Evolutionary conservation across 495 filamentous ascomycete species (phyloP).

Genomic region (Tuber magnatum): DNA sequence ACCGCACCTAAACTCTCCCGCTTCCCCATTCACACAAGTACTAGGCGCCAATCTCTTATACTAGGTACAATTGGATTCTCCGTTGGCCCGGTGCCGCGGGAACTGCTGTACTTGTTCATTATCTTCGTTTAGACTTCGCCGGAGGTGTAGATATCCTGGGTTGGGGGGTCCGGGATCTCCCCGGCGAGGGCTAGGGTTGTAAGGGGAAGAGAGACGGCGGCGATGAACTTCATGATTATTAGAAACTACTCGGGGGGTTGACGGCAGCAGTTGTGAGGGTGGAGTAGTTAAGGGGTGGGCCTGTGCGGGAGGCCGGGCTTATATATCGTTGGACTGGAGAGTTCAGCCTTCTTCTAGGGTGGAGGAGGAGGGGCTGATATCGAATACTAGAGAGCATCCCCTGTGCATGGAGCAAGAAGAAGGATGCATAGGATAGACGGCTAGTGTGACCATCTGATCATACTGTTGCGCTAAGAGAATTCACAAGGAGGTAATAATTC

Average conservation of each 20-base stretch:
- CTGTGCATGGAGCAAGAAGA: too few relatives aligned
- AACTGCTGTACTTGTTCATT: constrained; percentile 46
- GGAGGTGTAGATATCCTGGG: constrained; percentile 42
- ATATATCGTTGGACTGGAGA: too few relatives aligned
- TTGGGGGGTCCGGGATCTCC: constrained; percentile 24
- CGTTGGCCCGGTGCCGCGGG: constrained; percentile 15
- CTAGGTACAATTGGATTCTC: constrained; percentile 25
- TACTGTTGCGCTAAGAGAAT: too few relatives aligned
- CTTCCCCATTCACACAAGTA: constrained; percentile 48
- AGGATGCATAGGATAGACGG: too few relatives aligned
- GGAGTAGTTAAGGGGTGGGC: too few relatives aligned
- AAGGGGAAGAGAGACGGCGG: constrained; percentile 9
- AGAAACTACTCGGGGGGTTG: not conserved
- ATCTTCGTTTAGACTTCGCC: constrained; percentile 47
- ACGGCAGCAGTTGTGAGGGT: too few relatives aligned
- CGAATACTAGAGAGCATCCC: too few relatives aligned
- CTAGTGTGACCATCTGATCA: too few relatives aligned
- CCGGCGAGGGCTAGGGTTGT: constrained; percentile 15
- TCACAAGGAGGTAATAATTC: too few relatives aligned
- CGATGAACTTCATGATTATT: constrained; percentile 19
- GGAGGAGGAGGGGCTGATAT: too few relatives aligned
- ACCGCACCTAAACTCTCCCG: constrained; percentile 50
- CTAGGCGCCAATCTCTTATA: constrained; percentile 32
- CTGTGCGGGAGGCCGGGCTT: too few relatives aligned
- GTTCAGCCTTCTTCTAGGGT: too few relatives aligned